Evolutionary conservation across 129 eudicot genomes (phyloP), one percentile per base, ranked within the genome.

Genomic region (Centrapalus pauciflorus): DNA sequence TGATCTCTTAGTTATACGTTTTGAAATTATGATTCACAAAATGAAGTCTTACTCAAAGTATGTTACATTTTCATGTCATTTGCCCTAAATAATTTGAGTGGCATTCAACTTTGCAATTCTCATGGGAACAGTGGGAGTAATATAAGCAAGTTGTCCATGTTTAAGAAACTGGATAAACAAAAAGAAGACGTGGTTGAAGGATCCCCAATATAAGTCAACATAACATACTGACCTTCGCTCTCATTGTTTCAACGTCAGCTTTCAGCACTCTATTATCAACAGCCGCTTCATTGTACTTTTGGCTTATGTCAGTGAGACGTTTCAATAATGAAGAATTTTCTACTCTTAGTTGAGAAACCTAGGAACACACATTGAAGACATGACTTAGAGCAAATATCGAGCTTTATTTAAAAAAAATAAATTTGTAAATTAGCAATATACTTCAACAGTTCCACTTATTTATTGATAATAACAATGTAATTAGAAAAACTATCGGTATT

Each of bases 241-340:
- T 86, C 80, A 94, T 72, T 4, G 99, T 94, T 75, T 94, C 99
- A 56, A 86, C 90, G 79, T 94, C 95, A 73, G 97, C 99, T 84
- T 89, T 89, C 55, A 94, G 80, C 63, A 94, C 97, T 74, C 99
- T 86, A 46, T 94, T 94, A 88, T 94, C 99, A 69, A 94, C 99
- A 55, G 99, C 97, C 52, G 97, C 95, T 71, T 94, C 99, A 81
- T 86, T 94, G 81, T 89, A 89, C 78, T 90, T 94, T 7, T 94
- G 97, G 85, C 88, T 86, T 75, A 89, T 80, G 76, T 86, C 99
- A 7, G 95, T 76, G 29, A 89, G 85, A 21, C 97, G 95, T 64
- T 94, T 82, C 55, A 84, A 57, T 60, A 94, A 54, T 30, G 95
- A 78, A 59, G 99, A 94, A 71, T 94, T 89, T 75, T 94, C 99